phyloP scores from a whole-genome alignment of 2,329 filamentous ascomycete genomes.

The Microsporum ferrugineum region DNA sequence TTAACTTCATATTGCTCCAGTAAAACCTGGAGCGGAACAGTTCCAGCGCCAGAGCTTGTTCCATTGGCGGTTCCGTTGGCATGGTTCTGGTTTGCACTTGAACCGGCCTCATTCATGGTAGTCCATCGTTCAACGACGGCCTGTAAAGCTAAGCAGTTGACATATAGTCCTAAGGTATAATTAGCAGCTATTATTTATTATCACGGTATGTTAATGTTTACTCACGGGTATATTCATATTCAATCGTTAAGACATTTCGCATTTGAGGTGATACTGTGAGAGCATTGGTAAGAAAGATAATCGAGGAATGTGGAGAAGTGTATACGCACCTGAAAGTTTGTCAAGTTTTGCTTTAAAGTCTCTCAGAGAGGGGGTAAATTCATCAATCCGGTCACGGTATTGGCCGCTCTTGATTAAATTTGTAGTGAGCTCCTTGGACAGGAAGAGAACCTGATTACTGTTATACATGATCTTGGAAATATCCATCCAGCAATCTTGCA shows the following conservation, averaged over 20 bases:
- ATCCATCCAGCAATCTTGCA: constrained; percentile 79
- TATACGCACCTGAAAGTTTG: constrained; percentile 42
- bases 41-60: constrained; percentile 15
- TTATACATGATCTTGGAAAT: constrained; percentile 87
- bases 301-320: not conserved
- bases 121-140: constrained; percentile 90
- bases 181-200: constrained; percentile 4
- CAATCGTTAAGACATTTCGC: constrained; percentile 72
- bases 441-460: constrained; percentile 79
- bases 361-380: constrained; percentile 65
- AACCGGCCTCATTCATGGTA: constrained; percentile 43
- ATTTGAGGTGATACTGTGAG: constrained; percentile 44
- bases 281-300: not conserved
- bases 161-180: constrained; percentile 49
- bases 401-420: constrained; percentile 76
- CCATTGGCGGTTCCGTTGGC: constrained; percentile 7
- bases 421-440: constrained; percentile 74
- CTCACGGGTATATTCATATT: constrained; percentile 84
- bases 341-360: constrained; percentile 78
- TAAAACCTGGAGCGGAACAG: constrained; percentile 28
- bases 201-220: constrained; percentile 6
- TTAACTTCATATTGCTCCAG: constrained; percentile 46
- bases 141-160: constrained; percentile 88
- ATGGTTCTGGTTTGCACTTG: constrained; percentile 20
- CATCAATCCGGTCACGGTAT: constrained; percentile 69